Conservation (phyloP, 345 rosid species). For the Balakata baccata region DNA sequence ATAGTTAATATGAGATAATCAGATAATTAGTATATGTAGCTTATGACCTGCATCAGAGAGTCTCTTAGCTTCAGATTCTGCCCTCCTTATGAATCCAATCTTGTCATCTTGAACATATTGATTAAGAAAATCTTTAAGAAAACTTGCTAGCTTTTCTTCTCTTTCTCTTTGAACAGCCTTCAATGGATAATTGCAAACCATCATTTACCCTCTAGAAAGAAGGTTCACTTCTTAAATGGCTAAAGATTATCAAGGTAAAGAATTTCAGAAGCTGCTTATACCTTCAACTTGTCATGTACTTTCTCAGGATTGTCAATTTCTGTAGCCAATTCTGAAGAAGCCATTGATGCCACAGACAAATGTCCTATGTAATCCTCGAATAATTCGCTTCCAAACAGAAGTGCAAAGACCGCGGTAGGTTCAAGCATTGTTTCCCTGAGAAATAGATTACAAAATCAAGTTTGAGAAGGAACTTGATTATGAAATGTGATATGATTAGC, state of each 20-base stretch:
- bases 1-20: background rate
- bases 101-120: slow-evolving; percentile 59
- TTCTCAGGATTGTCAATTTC: slow-evolving; percentile 57
- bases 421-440: slow-evolving; percentile 80
- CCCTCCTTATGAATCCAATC: slow-evolving; percentile 45
- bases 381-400: slow-evolving; percentile 92
- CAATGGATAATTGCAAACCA: slow-evolving; percentile 19
- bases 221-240: too few relatives aligned
- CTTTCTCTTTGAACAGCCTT: slow-evolving; percentile 69
- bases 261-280: too few relatives aligned
- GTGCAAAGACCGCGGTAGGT: slow-evolving; percentile 80
- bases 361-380: slow-evolving; percentile 95
- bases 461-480: too few relatives aligned
- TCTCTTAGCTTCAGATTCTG: slow-evolving; percentile 57
- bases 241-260: too few relatives aligned
- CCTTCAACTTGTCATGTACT: slow-evolving; percentile 62
- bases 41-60: slow-evolving; percentile 50
- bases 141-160: slow-evolving; percentile 65
- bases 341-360: slow-evolving; percentile 82
- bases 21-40: background rate
- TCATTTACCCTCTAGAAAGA: too few relatives aligned
- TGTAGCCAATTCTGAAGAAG: slow-evolving; percentile 62
- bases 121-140: slow-evolving; percentile 46
- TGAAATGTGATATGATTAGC: too few relatives aligned
- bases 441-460: background rate